Conservation (phyloP, 2,329 filamentous ascomycete genomes). For the Venturia nashicola region DNA sequence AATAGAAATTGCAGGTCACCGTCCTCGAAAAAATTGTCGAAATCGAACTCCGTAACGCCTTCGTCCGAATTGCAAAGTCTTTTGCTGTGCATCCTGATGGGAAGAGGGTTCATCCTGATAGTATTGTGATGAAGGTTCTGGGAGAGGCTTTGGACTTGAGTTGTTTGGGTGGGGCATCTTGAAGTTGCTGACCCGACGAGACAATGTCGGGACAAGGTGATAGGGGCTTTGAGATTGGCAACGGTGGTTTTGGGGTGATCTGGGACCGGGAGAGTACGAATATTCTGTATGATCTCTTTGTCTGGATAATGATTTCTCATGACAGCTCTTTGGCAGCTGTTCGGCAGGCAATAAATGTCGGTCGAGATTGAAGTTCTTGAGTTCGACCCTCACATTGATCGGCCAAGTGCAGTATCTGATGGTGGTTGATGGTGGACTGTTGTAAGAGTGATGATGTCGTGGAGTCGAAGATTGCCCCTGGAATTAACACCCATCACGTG, state of each 20-base stretch:
- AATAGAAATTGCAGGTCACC: not conserved
- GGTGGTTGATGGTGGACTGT: not conserved
- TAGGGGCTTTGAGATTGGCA: too few relatives aligned
- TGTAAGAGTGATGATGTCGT: not conserved
- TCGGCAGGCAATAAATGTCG: too few relatives aligned
- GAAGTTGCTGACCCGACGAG: not conserved
- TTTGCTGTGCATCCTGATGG: not conserved
- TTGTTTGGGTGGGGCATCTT: not conserved
- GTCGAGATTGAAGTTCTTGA: too few relatives aligned
- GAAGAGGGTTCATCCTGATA: conserved; percentile 6
- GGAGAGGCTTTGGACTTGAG: not conserved
- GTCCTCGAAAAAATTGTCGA: conserved; percentile 1
- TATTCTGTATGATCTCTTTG: too few relatives aligned
- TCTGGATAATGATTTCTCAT: too few relatives aligned
- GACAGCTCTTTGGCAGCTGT: too few relatives aligned
- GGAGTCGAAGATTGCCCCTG: not conserved
- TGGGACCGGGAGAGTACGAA: too few relatives aligned
- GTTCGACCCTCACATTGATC: too few relatives aligned
- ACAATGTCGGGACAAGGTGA: too few relatives aligned
- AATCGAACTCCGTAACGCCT: conserved; percentile 2
- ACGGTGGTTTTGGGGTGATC: too few relatives aligned
- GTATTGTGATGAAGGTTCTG: conserved; percentile 6
- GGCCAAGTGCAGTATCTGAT: too few relatives aligned
- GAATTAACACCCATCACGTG: not conserved
- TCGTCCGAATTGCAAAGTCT: not conserved